These are phyloP conservation scores for Aspergillus pseudoglaucus DNA, from an alignment of 2,329 filamentous ascomycete species.

Conservation along the genomic window DNA sequence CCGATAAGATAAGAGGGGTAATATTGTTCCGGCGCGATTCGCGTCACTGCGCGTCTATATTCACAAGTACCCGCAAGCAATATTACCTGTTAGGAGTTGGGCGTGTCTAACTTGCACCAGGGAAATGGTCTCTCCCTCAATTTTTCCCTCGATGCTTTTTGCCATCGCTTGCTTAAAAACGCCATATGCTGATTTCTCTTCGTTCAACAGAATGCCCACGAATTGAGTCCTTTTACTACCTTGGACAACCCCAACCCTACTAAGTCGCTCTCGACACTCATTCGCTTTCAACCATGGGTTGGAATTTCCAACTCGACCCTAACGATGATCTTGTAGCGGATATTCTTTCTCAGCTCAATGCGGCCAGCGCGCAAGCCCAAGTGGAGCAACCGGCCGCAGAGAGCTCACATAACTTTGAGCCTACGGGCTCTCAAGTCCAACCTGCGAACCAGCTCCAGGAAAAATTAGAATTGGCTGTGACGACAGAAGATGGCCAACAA, in stretches of 20 bases:
- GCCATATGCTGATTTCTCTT: neutral
- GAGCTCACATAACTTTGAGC: neutral
- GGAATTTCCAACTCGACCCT: neutral
- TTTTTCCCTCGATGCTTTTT: slow-evolving; percentile 8
- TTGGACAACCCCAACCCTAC: neutral
- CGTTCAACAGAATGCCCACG: neutral
- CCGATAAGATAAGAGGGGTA: slow-evolving; percentile 17
- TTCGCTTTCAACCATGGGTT: neutral
- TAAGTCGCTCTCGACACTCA: neutral
- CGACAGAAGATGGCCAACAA: neutral
- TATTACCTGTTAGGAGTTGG: slow-evolving; percentile 4
- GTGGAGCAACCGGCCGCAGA: neutral
- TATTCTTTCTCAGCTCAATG: slow-evolving; percentile 12
- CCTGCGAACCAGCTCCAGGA: neutral
- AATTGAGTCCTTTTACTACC: neutral
- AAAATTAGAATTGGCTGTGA: neutral
- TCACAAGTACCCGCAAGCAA: neutral
- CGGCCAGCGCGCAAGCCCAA: neutral
- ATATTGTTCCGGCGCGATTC: slow-evolving; percentile 6
- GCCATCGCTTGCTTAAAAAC: neutral
- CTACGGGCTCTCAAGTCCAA: no score
- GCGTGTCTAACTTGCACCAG: no score
- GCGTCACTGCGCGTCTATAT: slow-evolving; percentile 9
- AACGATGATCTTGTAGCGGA: slow-evolving; percentile 14
- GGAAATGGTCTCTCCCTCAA: no score